phyloP scores from a whole-genome alignment of 2,329 filamentous ascomycete genomes.

The Teratosphaeria viscida region DNA sequence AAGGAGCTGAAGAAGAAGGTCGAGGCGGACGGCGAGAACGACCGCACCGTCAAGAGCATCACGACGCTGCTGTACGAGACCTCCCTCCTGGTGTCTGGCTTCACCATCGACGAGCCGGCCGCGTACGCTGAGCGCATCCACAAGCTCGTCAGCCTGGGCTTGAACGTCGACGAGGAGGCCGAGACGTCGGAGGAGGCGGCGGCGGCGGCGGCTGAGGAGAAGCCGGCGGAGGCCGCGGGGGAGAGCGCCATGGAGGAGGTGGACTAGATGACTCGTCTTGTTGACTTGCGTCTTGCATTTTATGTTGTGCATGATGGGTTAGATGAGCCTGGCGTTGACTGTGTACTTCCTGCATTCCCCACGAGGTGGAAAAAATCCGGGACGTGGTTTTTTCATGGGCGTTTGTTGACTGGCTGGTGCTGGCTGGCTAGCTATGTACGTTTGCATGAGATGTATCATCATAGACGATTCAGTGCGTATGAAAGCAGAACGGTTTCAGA shows the following conservation, averaged over 20 bases:
- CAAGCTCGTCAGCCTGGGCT: constrained; percentile 95
- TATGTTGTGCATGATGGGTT: background rate
- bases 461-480: background rate
- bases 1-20: constrained; percentile 99
- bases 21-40: constrained; percentile 91
- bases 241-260: constrained; percentile 99
- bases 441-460: background rate
- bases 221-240: constrained; percentile 50
- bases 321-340: background rate
- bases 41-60: constrained; percentile 98
- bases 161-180: constrained; percentile 93
- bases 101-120: constrained; percentile 98
- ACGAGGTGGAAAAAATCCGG: background rate
- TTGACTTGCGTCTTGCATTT: background rate
- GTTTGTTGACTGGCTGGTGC: background rate
- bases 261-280: constrained; percentile 54
- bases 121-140: constrained; percentile 98
- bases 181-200: constrained; percentile 54
- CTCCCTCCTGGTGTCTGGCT: constrained; percentile 93
- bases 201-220: constrained; percentile 42
- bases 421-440: background rate
- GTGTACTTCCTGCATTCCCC: background rate
- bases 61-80: constrained; percentile 98
- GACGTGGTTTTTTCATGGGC: background rate
- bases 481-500: background rate